Conservation (phyloP, 768 basidiomycete genomes). For the Auriculariales sp. region DNA sequence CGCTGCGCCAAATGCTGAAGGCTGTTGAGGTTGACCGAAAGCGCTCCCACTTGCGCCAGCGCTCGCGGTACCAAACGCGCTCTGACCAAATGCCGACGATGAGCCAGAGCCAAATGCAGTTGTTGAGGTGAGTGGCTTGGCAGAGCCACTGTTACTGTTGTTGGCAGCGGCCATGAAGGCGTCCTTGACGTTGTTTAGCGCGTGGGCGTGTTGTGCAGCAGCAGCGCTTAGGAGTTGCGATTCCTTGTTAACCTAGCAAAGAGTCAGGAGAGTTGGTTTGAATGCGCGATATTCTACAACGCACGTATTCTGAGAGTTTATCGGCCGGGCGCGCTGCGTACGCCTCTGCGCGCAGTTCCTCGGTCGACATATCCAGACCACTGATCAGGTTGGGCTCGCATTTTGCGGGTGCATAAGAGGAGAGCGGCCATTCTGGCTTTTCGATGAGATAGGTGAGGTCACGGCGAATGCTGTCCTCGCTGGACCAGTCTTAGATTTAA, state of each 20-base stretch:
- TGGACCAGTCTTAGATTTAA: slow-evolving; percentile 15
- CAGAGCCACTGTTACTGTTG: neutral
- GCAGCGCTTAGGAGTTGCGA: neutral
- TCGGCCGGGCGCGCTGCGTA: slow-evolving; percentile 38
- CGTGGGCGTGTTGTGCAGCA: neutral
- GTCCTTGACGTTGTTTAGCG: neutral
- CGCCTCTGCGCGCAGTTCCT: slow-evolving; percentile 64
- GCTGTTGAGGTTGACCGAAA: too few relatives aligned
- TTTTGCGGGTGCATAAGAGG: slow-evolving; percentile 68
- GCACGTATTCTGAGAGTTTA: slow-evolving; percentile 52
- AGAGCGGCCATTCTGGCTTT: slow-evolving; percentile 66
- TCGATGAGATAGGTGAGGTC: slow-evolving; percentile 51
- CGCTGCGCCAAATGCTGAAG: too few relatives aligned
- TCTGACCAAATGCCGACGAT: neutral
- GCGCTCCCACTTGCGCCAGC: too few relatives aligned
- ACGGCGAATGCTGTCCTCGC: slow-evolving; percentile 42
- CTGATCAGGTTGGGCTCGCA: slow-evolving; percentile 48
- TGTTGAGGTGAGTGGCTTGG: neutral
- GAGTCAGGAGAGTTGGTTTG: neutral
- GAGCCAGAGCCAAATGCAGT: neutral
- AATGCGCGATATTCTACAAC: slow-evolving; percentile 13
- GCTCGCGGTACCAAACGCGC: too few relatives aligned
- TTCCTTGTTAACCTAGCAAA: neutral
- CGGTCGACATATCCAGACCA: slow-evolving; percentile 58
- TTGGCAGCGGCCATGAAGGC: neutral